These are phyloP conservation scores for Magnaporthiopsis rhizophila DNA, from an alignment of 2,329 filamentous ascomycete genomes.

Conservation along the genomic window DNA sequence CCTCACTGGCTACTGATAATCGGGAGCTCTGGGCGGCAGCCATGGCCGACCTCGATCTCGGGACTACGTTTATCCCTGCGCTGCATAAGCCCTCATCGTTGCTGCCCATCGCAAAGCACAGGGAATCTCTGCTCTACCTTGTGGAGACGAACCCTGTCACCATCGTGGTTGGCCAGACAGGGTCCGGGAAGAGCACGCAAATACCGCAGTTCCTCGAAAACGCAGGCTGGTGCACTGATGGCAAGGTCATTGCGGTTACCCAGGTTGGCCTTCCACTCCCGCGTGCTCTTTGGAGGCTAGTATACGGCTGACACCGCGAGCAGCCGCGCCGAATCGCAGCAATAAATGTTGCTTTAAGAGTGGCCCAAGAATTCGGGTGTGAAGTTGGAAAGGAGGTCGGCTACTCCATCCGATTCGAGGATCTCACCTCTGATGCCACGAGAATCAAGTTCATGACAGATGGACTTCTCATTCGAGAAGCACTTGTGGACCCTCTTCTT, in stretches of 20 bases:
- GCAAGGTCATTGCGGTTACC: constrained; percentile 78
- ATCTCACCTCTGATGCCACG: constrained; percentile 77
- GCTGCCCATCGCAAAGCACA: constrained; percentile 80
- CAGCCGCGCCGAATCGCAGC: constrained; percentile 85
- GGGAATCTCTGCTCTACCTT: constrained; percentile 71
- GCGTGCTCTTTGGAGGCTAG: constrained; percentile 1
- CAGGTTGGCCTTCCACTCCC: constrained; percentile 54
- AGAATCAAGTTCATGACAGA: constrained; percentile 94
- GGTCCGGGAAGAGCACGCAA: constrained; percentile 92
- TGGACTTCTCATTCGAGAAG: constrained; percentile 82
- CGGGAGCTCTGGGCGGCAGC: neutral
- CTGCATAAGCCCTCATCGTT: constrained; percentile 79
- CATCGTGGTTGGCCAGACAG: constrained; percentile 87
- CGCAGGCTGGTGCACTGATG: constrained; percentile 80
- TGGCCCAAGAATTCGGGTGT: constrained; percentile 83
- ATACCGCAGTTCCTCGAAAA: constrained; percentile 85
- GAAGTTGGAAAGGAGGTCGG: constrained; percentile 85
- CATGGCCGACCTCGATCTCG: constrained; percentile 51
- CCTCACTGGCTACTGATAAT: neutral
- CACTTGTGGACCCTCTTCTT: constrained; percentile 82
- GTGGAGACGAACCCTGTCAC: constrained; percentile 79
- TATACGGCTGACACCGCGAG: constrained; percentile 3
- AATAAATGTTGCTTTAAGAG: constrained; percentile 78
- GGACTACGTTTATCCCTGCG: constrained; percentile 62
- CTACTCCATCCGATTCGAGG: constrained; percentile 88